These are phyloP conservation scores for Colletotrichum tamarilloi DNA, from an alignment of 2,329 filamentous ascomycete species.

Conservation along the genomic window DNA sequence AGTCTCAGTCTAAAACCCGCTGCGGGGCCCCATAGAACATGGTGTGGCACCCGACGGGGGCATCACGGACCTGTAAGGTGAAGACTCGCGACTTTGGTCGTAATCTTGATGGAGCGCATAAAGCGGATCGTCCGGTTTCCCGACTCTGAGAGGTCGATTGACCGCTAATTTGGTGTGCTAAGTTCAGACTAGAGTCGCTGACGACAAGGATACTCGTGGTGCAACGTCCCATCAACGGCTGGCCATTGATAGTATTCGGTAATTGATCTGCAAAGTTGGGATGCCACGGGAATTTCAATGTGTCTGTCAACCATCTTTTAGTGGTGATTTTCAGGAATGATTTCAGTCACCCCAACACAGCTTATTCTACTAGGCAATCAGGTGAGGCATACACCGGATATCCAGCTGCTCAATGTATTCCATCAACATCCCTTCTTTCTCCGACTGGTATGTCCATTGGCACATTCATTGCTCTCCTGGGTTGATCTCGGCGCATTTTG, in stretches of 20 bases:
- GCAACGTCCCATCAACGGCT: neutral
- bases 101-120: slow-evolving; percentile 3
- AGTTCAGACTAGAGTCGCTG: neutral
- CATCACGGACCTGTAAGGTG: neutral
- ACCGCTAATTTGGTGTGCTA: neutral
- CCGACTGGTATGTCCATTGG: no score
- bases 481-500: no score
- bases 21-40: neutral
- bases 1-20: neutral
- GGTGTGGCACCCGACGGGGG: neutral
- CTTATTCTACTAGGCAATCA: neutral
- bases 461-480: no score
- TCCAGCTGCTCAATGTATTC: no score
- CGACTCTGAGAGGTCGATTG: neutral
- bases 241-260: neutral
- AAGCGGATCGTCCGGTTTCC: slow-evolving; percentile 1
- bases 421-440: no score
- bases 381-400: neutral
- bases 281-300: neutral
- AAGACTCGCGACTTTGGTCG: neutral
- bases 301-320: neutral
- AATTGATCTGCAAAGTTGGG: neutral
- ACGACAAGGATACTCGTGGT: neutral
- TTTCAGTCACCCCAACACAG: neutral
- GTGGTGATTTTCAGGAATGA: neutral